Base-by-base conservation (phyloP, 129 eudicot species). In the Sambucus nigra region DNA sequence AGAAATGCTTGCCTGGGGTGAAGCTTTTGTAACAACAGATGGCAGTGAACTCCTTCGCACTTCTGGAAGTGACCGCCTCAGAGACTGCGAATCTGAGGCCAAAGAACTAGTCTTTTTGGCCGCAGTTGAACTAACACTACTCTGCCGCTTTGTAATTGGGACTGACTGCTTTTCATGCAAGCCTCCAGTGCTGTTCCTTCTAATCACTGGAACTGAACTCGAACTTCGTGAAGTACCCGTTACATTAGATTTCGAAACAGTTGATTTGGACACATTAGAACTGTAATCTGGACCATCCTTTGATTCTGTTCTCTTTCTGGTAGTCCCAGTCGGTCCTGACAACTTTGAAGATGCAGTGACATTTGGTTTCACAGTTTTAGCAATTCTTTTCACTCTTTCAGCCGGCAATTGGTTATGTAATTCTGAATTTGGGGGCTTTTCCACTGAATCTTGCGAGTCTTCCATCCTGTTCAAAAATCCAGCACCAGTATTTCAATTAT, bases 161-260 rank as follows among this genome's bases (percentile, higher is more conserved):
- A 57, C 50, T 38, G 83, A 55, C 70, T 75, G 86, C 64, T 79
- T 85, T 56, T 73, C 94, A 17, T 72, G 83, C 65, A 76, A 64
- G 51, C 86, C 82, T 22, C 98, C 95, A 0, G 95, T 89, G 79
- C 95, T 86, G 49, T 74, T 92, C 62, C 95, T 79, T 80, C 99
- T 74, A 51, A 61, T 51, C 38, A 71, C 67, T 25, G 94, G 82
- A 65, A 58, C 68, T 47, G 83, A 57, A 57, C 61, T 75, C 51
- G 65, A 55, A 69, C 61, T 49, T 19, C 65, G 67, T 32, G 75
- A 73, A 55, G 81, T 69, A 53, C 76, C 68, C 16, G 74, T 63
- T 23, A 59, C 18, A 24, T 74, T 67, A 32, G 84, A 51, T 73
- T 69, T 88, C 25, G 76, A 53, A 23, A 59, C 50, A 32, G 59